phyloP scores from a whole-genome alignment of 805 yeast species.

The Metschnikowia amazonensis region DNA sequence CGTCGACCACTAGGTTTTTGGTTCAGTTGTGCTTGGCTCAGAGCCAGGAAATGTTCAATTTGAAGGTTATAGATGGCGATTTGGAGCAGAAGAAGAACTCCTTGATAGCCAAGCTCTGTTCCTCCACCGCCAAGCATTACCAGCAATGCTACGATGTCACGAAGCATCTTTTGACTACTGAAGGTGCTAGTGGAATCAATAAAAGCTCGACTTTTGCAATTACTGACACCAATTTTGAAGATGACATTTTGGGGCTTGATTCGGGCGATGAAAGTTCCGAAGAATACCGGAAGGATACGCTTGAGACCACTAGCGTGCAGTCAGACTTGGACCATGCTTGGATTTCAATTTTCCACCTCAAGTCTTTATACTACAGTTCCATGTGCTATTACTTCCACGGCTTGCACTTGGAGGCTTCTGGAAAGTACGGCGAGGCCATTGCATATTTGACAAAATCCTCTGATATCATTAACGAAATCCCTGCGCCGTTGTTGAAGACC shows the following conservation, averaged over 20 bases:
- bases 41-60: slow-evolving; percentile 79
- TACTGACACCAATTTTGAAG: slow-evolving; percentile 28
- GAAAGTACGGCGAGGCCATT: slow-evolving; percentile 73
- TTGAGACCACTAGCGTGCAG: slow-evolving; percentile 17
- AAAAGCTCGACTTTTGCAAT: slow-evolving; percentile 18
- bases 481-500: slow-evolving; percentile 12
- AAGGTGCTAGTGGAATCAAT: slow-evolving; percentile 12
- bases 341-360: slow-evolving; percentile 48
- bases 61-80: slow-evolving; percentile 54
- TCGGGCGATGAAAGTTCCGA: slow-evolving; percentile 13
- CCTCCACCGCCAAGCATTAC: slow-evolving; percentile 55
- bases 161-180: slow-evolving; percentile 18
- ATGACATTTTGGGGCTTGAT: slow-evolving; percentile 12
- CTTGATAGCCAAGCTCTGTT: slow-evolving; percentile 71
- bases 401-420: slow-evolving; percentile 47
- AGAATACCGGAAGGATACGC: slow-evolving; percentile 9
- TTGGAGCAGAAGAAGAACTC: slow-evolving; percentile 56
- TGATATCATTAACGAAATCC: slow-evolving; percentile 34
- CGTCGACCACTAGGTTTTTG: slow-evolving; percentile 63
- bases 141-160: slow-evolving; percentile 47
- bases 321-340: slow-evolving; percentile 44
- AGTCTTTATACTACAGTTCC: slow-evolving; percentile 53
- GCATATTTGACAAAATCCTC: slow-evolving; percentile 56
- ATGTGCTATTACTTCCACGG: slow-evolving; percentile 61
- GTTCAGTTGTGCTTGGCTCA: slow-evolving; percentile 72